A percentile compares a stretch with the other conserved stretches of the same genome.
These are phyloP conservation scores for Xerocomus nothofagi DNA, from an alignment of 1,284 basidiomycete species.

Conservation along the genomic window DNA sequence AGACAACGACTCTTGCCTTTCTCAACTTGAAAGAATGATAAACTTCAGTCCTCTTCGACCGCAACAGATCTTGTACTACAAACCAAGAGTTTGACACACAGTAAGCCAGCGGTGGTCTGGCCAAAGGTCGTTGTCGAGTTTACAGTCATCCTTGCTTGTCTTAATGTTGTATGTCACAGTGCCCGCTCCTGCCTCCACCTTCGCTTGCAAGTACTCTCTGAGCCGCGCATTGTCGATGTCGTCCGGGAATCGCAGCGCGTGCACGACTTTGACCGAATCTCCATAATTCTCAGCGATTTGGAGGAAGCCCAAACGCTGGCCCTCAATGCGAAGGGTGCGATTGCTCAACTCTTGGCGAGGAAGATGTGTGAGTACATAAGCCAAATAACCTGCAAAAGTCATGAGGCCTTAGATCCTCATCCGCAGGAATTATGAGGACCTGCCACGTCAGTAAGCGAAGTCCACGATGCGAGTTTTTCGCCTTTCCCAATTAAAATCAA, in stretches of 20 bases:
- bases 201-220: slow-evolving; percentile 19
- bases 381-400: slow-evolving; percentile 29
- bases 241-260: slow-evolving; percentile 8
- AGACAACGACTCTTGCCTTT: neutral
- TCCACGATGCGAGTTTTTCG: slow-evolving; percentile 27
- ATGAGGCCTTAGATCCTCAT: neutral
- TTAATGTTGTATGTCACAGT: slow-evolving; percentile 14
- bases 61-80: slow-evolving; percentile 8
- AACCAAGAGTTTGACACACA: slow-evolving; percentile 17
- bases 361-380: slow-evolving; percentile 32
- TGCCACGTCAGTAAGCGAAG: slow-evolving; percentile 32
- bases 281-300: slow-evolving; percentile 13
- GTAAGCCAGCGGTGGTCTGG: slow-evolving; percentile 20
- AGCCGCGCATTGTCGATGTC: slow-evolving; percentile 15
- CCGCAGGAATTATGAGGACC: slow-evolving; percentile 2
- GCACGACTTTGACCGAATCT: slow-evolving; percentile 8
- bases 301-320: slow-evolving; percentile 23
- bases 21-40: neutral
- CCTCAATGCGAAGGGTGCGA: slow-evolving; percentile 34
- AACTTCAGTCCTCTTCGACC: neutral
- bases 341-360: slow-evolving; percentile 24
- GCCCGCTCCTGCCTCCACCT: slow-evolving; percentile 14
- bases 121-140: slow-evolving; percentile 21
- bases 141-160: slow-evolving; percentile 7
- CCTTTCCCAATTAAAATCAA: slow-evolving; percentile 31